These are phyloP conservation scores for Metschnikowia henanensis DNA, from an alignment of 805 yeast genomes.

Conservation along the genomic window DNA sequence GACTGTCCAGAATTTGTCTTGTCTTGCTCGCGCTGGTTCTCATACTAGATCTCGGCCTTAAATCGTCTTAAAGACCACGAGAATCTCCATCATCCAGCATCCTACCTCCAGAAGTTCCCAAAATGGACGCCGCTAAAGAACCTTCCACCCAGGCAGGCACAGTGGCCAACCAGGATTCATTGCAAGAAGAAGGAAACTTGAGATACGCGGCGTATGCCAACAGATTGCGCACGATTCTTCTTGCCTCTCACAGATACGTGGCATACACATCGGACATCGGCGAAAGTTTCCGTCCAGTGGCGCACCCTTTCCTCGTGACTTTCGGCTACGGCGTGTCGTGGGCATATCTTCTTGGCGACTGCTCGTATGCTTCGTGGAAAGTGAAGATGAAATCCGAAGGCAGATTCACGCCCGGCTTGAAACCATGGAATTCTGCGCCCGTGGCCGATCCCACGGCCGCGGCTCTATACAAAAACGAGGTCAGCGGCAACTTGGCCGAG, in stretches of 20 bases:
- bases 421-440: slow-evolving; percentile 61
- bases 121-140: slow-evolving; percentile 3
- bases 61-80: no score
- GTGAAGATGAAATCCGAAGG: slow-evolving; percentile 68
- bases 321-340: slow-evolving; percentile 74
- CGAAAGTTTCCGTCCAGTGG: slow-evolving; percentile 82
- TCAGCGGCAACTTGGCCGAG: slow-evolving; percentile 33
- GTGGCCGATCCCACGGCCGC: slow-evolving; percentile 39
- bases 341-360: slow-evolving; percentile 76
- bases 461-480: slow-evolving; percentile 25
- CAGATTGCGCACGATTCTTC: slow-evolving; percentile 65
- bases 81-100: neutral
- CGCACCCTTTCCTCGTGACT: slow-evolving; percentile 63
- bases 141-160: slow-evolving; percentile 2
- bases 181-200: slow-evolving; percentile 29
- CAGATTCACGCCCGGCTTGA: slow-evolving; percentile 54
- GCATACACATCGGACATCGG: slow-evolving; percentile 89
- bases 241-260: slow-evolving; percentile 77
- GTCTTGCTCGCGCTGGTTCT: no score
- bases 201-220: slow-evolving; percentile 86
- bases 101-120: neutral
- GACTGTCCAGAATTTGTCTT: no score
- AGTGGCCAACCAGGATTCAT: slow-evolving; percentile 12
- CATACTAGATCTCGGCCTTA: no score
- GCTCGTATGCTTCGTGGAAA: slow-evolving; percentile 70